A percentile compares a stretch with the other conserved stretches of the same genome.
These are phyloP conservation scores for Phytophthora tubulina DNA, from an alignment of 352 stramenopile species.

Conservation along the genomic window DNA sequence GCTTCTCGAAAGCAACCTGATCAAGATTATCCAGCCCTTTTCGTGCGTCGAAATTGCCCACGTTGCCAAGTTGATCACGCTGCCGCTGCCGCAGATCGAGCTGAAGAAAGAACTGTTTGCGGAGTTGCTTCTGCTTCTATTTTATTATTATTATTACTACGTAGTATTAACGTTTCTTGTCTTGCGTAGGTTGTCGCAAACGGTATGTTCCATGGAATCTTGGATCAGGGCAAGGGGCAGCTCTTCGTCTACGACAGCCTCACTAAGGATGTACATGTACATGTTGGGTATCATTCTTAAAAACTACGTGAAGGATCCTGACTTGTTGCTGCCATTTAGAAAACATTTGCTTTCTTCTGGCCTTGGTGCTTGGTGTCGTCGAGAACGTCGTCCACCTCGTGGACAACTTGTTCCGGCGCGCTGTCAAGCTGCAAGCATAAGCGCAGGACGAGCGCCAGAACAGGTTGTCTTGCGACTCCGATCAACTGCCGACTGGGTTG, in stretches of 20 bases:
- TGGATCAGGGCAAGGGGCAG: slow-evolving; percentile 99
- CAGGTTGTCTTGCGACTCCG: slow-evolving; percentile 18
- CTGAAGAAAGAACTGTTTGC: slow-evolving; percentile 65
- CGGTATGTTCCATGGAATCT: slow-evolving; percentile 99
- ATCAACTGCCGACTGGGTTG: neutral
- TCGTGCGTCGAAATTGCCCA: slow-evolving; percentile 97
- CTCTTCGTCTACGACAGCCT: slow-evolving; percentile 98
- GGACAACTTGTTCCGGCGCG: slow-evolving; percentile 93
- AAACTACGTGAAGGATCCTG: neutral
- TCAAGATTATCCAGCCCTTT: slow-evolving; percentile 99
- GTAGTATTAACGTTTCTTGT: slow-evolving; percentile 27
- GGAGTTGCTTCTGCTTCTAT: neutral
- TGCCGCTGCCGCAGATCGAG: slow-evolving; percentile 90
- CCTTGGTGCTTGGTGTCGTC: slow-evolving; percentile 90
- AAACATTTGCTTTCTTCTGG: slow-evolving; percentile 94
- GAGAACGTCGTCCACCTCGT: slow-evolving; percentile 97
- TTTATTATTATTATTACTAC: too few species aligned
- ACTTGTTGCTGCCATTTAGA: slow-evolving; percentile 47
- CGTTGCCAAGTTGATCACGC: slow-evolving; percentile 97
- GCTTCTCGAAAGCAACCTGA: slow-evolving; percentile 98
- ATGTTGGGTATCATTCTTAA: neutral
- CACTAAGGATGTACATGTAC: slow-evolving; percentile 89
- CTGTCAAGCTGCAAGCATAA: slow-evolving; percentile 87
- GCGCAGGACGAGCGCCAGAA: neutral
- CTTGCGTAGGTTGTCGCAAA: slow-evolving; percentile 96